phyloP scores from a whole-genome alignment of 805 yeast genomes.

The Naumovozyma baii region DNA sequence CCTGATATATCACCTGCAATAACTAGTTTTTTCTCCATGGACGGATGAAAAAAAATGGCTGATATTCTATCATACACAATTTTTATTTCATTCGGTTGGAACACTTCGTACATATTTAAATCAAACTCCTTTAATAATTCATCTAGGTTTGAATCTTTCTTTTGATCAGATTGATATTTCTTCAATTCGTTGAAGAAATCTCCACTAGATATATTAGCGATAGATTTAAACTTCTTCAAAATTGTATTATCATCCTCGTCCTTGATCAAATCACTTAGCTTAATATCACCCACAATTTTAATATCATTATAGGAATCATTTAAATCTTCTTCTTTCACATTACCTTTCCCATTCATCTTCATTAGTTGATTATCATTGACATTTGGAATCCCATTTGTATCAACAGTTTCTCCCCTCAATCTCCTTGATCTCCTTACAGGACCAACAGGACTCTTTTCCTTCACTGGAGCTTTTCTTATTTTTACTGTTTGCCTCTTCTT shows the following conservation, averaged over 20 bases:
- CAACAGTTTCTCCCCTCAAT: conserved; percentile 60
- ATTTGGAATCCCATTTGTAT: conserved; percentile 28
- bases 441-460: conserved; percentile 18
- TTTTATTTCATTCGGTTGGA: conserved; percentile 62
- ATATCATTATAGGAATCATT: conserved; percentile 44
- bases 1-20: conserved; percentile 90
- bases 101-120: conserved; percentile 43
- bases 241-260: conserved; percentile 31
- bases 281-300: conserved; percentile 57
- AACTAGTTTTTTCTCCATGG: conserved; percentile 48
- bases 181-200: conserved; percentile 54
- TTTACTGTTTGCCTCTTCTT: conserved; percentile 20
- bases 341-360: conserved; percentile 6
- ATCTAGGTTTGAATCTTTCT: conserved; percentile 30
- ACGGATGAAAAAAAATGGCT: conserved; percentile 68
- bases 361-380: conserved; percentile 19
- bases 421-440: conserved; percentile 75
- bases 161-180: conserved; percentile 26
- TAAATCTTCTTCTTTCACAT: conserved; percentile 16
- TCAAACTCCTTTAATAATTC: conserved; percentile 41
- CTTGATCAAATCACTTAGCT: conserved; percentile 47
- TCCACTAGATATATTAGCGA: conserved; percentile 46
- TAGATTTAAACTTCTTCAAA: conserved; percentile 24
- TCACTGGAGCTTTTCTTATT: conserved; percentile 4
- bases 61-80: conserved; percentile 64